Evolutionary conservation across 78 protist genomes (phyloP), one percentile per base, ranked within the genome.

Genomic region (Chrysochromulina parva): DNA sequence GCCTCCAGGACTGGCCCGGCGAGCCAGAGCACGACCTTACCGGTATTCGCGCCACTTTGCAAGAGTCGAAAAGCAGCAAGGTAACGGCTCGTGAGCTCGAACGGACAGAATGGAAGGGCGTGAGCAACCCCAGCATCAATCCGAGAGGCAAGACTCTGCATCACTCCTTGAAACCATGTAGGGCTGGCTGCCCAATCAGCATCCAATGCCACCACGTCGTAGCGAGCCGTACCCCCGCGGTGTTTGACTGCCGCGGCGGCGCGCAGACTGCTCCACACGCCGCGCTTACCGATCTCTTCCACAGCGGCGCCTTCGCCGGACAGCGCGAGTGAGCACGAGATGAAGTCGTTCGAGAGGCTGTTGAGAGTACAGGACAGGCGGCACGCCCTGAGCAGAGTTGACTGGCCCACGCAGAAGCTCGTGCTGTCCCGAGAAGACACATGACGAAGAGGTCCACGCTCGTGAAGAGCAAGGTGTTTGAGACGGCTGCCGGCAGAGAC

Each of bases 211-310:
- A 60, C 10, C 50, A 59, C 57, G 66, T 3, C 13, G 84, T 89
- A 66, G 52, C 26, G 73, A 20, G 91, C 54, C 17, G 2, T 38
- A 2, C 69, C n/a, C 62, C 24, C 62, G 62, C 62, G 13, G 38
- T 38, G 38, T 38, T 38, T 38, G 38, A 38, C 38, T 3, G 55
- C 80, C 58, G 55, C 59, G 22, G 3, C 50, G 58, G 3, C 20
- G n/a, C 84, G 80, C 60, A 2, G 50, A 50, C 48, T 1, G 26
- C n/a, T 11, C 82, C 76, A 89, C n/a, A 89, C 24, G 60, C 50
- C 81, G 20, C 91, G 58, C 65, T 89, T 89, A 38, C 91, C 91
- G 1, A 89, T 89, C 80, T 89, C 91, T 14, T 19, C 58, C 5
- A 89, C 9, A 47, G 28, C 11, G 57, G 53, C 91, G 26, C 78